Percentiles rank a stretch among this genome's conserved stretches.
Evolutionary conservation across 768 basidiomycete species (phyloP).

Genomic region (Collybia sp.): DNA sequence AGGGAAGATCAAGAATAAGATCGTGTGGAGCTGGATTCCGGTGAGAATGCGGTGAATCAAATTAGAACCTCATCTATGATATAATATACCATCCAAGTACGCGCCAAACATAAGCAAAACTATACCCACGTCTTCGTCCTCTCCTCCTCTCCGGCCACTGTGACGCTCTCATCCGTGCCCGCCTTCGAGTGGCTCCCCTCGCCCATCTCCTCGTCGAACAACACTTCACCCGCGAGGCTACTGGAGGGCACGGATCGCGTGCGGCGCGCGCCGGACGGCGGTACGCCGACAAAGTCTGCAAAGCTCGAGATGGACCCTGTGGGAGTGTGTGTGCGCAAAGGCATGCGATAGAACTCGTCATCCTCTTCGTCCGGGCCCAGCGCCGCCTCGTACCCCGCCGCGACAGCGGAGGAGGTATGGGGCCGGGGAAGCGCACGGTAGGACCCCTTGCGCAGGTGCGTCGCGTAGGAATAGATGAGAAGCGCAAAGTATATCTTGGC

Average conservation of each 20-base stretch:
- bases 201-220: slow-evolving; percentile 56
- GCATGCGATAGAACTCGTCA: slow-evolving; percentile 65
- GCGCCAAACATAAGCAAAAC: slow-evolving; percentile 7
- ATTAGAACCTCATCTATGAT: too few relatives aligned
- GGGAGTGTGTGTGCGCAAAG: slow-evolving; percentile 42
- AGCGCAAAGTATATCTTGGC: slow-evolving; percentile 92
- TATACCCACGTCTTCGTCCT: slow-evolving; percentile 12
- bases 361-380: slow-evolving; percentile 42
- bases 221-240: slow-evolving; percentile 42
- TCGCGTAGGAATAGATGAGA: slow-evolving; percentile 88
- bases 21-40: too few relatives aligned
- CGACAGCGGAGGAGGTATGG: slow-evolving; percentile 31
- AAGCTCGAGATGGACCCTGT: slow-evolving; percentile 46
- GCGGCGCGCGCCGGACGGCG: slow-evolving; percentile 11
- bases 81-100: slow-evolving; percentile 8
- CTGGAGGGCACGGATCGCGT: slow-evolving; percentile 3
- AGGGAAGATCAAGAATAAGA: too few relatives aligned
- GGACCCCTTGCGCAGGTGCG: slow-evolving; percentile 87
- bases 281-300: slow-evolving; percentile 61
- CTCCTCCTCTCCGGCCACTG: slow-evolving; percentile 33
- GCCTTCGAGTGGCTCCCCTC: slow-evolving; percentile 38
- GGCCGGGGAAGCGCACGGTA: slow-evolving; percentile 73
- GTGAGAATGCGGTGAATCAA: too few relatives aligned
- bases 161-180: slow-evolving; percentile 36
- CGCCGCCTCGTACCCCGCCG: slow-evolving; percentile 31